Conservation (phyloP, 768 basidiomycete genomes). For the Termitomyces sp. region DNA sequence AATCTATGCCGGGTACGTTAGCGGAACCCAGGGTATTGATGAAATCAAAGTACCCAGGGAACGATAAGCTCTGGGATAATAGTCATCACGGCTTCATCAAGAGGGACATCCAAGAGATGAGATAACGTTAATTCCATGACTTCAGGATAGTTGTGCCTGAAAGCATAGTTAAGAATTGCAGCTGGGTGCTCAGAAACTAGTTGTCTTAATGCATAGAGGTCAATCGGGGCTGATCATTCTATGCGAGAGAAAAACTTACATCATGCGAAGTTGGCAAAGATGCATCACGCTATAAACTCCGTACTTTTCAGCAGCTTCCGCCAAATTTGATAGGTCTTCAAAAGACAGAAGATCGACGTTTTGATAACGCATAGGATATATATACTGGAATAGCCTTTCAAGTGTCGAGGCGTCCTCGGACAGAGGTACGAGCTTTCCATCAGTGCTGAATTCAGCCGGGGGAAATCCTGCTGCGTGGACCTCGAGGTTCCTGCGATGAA, state of each 20-base stretch:
- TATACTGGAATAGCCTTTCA: background rate
- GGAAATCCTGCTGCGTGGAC: background rate
- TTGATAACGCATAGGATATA: background rate
- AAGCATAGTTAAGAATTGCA: background rate
- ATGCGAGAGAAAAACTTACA: background rate
- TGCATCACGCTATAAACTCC: background rate
- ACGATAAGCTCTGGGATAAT: background rate
- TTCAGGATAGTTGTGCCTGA: background rate
- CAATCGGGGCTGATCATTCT: background rate
- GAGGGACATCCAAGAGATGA: background rate
- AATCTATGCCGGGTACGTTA: background rate
- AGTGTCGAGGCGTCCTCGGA: background rate
- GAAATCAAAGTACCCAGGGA: background rate
- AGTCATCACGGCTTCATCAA: background rate
- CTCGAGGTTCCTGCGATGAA: background rate
- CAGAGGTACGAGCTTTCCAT: background rate
- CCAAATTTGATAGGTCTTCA: too few species aligned
- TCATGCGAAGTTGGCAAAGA: background rate
- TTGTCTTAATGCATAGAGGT: background rate
- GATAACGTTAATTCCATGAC: background rate
- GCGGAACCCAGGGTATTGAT: background rate
- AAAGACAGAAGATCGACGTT: background rate
- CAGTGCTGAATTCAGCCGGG: too few species aligned
- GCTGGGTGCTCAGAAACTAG: background rate
- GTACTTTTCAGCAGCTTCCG: background rate